Percentiles rank a stretch among this genome's conserved stretches.
These are phyloP conservation scores for Byssochlamys sp. DNA, from an alignment of 2,329 filamentous ascomycete genomes.

Conservation along the genomic window DNA sequence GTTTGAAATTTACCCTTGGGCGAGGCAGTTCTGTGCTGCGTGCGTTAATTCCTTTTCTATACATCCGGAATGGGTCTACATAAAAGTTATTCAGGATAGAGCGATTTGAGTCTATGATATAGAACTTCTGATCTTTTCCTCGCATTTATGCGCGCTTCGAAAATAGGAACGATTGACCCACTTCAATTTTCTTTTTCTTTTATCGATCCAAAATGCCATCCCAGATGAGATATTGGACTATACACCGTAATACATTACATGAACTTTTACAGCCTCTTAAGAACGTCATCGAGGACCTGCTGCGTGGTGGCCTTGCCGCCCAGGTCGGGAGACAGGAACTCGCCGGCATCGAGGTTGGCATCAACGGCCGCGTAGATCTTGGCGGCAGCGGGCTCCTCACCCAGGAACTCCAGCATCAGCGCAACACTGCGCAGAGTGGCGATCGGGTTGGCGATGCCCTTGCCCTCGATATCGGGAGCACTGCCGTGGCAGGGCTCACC, in stretches of 20 bases:
- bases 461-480: conserved; percentile 88
- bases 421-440: conserved; percentile 84
- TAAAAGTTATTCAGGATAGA: background rate
- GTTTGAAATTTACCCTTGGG: background rate
- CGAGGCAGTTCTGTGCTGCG: background rate
- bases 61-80: background rate
- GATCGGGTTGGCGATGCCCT: conserved; percentile 90
- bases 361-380: conserved; percentile 88
- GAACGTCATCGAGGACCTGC: conserved; percentile 77
- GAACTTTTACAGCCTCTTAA: conserved; percentile 61
- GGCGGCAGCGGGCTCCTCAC: conserved; percentile 75
- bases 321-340: conserved; percentile 76
- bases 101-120: background rate
- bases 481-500: conserved; percentile 96
- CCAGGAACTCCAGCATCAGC: conserved; percentile 91
- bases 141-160: background rate
- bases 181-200: background rate
- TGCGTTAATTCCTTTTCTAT: background rate
- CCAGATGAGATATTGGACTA: background rate
- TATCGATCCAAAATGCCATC: background rate
- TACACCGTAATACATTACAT: background rate
- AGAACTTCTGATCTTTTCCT: background rate
- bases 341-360: conserved; percentile 74
- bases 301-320: conserved; percentile 78
- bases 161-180: background rate